Percentiles rank a stretch among this genome's conserved stretches.
These are phyloP conservation scores for Mycena pura DNA, from an alignment of 768 basidiomycete genomes.

Conservation along the genomic window DNA sequence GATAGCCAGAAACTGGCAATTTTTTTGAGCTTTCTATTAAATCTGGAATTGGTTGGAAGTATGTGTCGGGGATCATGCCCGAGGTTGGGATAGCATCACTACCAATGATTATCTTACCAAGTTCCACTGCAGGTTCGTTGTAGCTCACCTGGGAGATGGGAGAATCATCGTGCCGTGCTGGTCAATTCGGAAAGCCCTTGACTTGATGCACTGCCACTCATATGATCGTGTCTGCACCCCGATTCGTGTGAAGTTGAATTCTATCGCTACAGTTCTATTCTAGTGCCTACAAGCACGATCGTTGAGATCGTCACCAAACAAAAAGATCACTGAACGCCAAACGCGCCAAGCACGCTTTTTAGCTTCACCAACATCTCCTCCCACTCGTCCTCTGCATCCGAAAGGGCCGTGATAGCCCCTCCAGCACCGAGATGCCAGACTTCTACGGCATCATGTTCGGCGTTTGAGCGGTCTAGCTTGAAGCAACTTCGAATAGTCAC, in stretches of 20 bases:
- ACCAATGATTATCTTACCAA: not conserved
- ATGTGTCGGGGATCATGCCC: no score
- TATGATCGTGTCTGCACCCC: not conserved
- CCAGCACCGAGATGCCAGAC: constrained; percentile 88
- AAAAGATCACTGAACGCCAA: constrained; percentile 33
- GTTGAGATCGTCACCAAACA: constrained; percentile 28
- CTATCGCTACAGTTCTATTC: constrained; percentile 20
- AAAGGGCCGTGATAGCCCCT: constrained; percentile 95
- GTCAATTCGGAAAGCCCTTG: not conserved
- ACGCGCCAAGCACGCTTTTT: constrained; percentile 73
- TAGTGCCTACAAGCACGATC: constrained; percentile 22
- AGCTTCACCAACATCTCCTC: constrained; percentile 94
- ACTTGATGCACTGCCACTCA: not conserved
- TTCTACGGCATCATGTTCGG: constrained; percentile 41
- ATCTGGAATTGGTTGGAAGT: no score
- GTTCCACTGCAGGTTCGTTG: constrained; percentile 14
- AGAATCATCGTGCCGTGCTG: constrained; percentile 27
- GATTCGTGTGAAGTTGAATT: constrained; percentile 20
- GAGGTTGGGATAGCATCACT: constrained; percentile 9
- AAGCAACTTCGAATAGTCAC: constrained; percentile 94
- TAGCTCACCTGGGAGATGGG: constrained; percentile 30
- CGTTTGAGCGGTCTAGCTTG: constrained; percentile 53
- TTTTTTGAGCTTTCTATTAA: not conserved
- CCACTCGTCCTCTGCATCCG: constrained; percentile 87
- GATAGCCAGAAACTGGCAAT: constrained; percentile 3